Evolutionary conservation across 768 basidiomycete species (phyloP), one percentile per base, ranked within the genome.

Genomic region (Steccherinum ochraceum): DNA sequence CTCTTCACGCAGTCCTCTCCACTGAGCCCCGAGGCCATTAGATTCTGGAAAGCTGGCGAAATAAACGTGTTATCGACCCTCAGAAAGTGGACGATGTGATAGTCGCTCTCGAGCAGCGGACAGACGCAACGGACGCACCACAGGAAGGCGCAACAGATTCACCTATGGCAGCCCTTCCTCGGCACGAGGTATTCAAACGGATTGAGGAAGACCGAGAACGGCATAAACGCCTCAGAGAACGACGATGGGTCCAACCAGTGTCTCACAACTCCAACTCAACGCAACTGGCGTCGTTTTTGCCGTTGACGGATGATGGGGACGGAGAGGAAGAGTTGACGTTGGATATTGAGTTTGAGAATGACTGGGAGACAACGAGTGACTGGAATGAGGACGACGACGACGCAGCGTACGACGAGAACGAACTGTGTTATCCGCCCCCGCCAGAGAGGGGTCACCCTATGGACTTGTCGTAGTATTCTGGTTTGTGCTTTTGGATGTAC

Each of bases 141-240:
- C 25, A 58, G 24, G n/a, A 60, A 10, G 53, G 65, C 3, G 50
- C 56, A 25, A 44, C 67, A n/a, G 47, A 65, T n/a, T 46, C 63
- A 12, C 54, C 65, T 16, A 35, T 16, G 16, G 30, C 30, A 35
- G 53, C 52, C 24, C 58, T 61, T 39, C 52, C 61, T 50, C 77
- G 79, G 7, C 67, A 70, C n/a, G 90, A 93, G 47, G 78, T 91
- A 24, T 77, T 90, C 61, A 83, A 86, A 52, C 84, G 91, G 12
- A 92, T 95, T 56, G 91, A 95, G 64, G 92, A 94, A 58, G 93
- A 94, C 64, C 75, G 92, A 2, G 93, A 94, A 60, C 80, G 93
- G 55, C 93, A 94, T 61, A 95, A 95, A 69, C 83, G 93, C 12
- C 74, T 95, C 2, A 81, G 92, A 43, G 93, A 95, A 65, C 80